These are phyloP conservation scores for Naematelia aurantialba DNA, from an alignment of 768 basidiomycete species.

Conservation along the genomic window DNA sequence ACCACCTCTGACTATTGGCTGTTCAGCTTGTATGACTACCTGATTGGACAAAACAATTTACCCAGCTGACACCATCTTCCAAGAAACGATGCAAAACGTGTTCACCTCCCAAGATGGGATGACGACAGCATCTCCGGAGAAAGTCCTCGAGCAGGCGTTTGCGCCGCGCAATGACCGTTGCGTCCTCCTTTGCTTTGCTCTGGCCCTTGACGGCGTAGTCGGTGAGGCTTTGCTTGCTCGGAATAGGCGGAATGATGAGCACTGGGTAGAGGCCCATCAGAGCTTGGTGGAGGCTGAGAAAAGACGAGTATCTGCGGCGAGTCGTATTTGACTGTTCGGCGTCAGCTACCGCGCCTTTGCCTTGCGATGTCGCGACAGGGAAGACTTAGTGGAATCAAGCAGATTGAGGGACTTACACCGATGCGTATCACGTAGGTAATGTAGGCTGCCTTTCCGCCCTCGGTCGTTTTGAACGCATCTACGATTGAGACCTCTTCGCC, in stretches of 20 bases:
- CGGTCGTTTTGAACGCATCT: constrained; percentile 90
- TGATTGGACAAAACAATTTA: constrained; percentile 19
- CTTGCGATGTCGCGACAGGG: too few species aligned
- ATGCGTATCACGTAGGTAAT: constrained; percentile 90
- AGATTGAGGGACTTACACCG: constrained; percentile 59
- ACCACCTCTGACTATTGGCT: constrained; percentile 73
- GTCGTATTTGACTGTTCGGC: constrained; percentile 67
- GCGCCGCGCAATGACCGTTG: constrained; percentile 79
- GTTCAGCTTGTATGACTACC: neutral
- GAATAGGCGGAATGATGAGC: constrained; percentile 93
- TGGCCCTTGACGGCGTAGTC: constrained; percentile 91
- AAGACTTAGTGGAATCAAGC: constrained; percentile 16
- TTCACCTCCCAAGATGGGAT: constrained; percentile 93
- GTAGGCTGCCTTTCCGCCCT: constrained; percentile 82
- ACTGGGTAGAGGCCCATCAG: constrained; percentile 89
- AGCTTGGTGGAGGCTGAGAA: constrained; percentile 81
- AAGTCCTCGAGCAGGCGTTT: constrained; percentile 96
- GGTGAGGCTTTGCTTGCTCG: constrained; percentile 88
- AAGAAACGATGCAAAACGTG: constrained; percentile 95
- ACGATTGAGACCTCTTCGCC: constrained; percentile 58
- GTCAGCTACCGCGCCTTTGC: constrained; percentile 14
- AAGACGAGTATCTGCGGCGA: constrained; percentile 91
- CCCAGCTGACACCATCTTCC: constrained; percentile 93
- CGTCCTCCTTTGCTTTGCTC: constrained; percentile 88
- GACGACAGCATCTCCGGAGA: constrained; percentile 78